Conservation (phyloP, 106 monocot genomes). For the Dendrobium nobile region DNA sequence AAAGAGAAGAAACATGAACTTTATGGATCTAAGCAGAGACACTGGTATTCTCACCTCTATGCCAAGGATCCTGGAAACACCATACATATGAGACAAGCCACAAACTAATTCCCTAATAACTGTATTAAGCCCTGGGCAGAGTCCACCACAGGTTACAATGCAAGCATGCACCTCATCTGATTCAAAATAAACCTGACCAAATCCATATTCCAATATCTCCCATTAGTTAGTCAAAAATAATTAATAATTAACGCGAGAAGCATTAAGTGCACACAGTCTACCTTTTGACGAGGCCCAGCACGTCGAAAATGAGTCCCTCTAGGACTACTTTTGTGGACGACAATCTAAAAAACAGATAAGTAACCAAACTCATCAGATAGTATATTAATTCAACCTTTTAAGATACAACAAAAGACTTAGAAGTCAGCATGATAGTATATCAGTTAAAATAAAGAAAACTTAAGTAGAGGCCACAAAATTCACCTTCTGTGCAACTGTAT, state of each 20-base stretch:
- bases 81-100: slow-evolving; percentile 62
- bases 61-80: slow-evolving; percentile 48
- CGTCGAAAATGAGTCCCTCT: slow-evolving; percentile 81
- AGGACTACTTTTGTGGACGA: slow-evolving; percentile 57
- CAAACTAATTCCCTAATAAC: slow-evolving; percentile 70
- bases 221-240: neutral
- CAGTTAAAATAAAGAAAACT: slow-evolving; percentile 5
- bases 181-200: slow-evolving; percentile 54
- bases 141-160: slow-evolving; percentile 68
- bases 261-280: slow-evolving; percentile 10
- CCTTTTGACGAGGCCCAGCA: slow-evolving; percentile 82
- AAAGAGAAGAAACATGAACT: neutral
- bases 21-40: neutral
- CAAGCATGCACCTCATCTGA: slow-evolving; percentile 65
- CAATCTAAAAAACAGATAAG: slow-evolving; percentile 37
- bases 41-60: slow-evolving; percentile 41
- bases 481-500: slow-evolving; percentile 76
- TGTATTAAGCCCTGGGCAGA: slow-evolving; percentile 66
- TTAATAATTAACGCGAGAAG: neutral
- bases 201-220: neutral
- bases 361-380: neutral
- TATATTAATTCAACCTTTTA: neutral
- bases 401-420: neutral
- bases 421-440: neutral
- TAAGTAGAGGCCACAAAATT: slow-evolving; percentile 2